Conservation (phyloP, 2,329 filamentous ascomycete species). For the Aspergillus flavus region DNA sequence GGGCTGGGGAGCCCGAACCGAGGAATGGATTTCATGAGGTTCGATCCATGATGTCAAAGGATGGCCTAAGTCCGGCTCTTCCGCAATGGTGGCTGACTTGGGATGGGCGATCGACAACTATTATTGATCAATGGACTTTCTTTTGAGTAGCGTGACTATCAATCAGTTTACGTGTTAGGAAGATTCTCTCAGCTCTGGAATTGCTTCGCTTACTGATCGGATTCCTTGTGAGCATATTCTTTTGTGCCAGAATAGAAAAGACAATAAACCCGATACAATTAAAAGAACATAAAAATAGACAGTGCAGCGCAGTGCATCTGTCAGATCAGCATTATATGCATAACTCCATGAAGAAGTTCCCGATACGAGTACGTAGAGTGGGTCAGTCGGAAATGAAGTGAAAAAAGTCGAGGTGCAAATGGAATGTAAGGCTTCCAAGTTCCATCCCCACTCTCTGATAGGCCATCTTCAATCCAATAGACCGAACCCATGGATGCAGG, state of each 20-base stretch:
- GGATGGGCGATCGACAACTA: neutral
- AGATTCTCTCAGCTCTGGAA: neutral
- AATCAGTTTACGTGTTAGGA: neutral
- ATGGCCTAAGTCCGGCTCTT: constrained; percentile 4
- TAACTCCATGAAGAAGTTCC: neutral
- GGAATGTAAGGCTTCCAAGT: neutral
- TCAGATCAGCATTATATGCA: neutral
- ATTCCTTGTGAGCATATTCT: neutral
- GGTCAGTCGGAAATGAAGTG: constrained; percentile 6
- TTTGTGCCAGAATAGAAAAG: neutral
- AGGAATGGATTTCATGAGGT: constrained; percentile 2
- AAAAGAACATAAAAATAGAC: no score
- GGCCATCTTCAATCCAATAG: neutral
- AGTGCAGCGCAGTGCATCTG: neutral
- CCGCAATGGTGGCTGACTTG: constrained; percentile 4
- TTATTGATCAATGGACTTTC: neutral
- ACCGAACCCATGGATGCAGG: neutral
- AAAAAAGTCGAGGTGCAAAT: neutral
- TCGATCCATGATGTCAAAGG: constrained; percentile 13
- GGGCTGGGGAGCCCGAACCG: neutral
- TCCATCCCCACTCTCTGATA: neutral
- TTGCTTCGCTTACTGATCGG: neutral
- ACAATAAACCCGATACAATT: no score
- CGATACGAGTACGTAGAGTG: neutral
- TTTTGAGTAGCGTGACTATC: neutral